Conservation (phyloP, 495 filamentous ascomycete species). For the Delitschia confertaspora region DNA sequence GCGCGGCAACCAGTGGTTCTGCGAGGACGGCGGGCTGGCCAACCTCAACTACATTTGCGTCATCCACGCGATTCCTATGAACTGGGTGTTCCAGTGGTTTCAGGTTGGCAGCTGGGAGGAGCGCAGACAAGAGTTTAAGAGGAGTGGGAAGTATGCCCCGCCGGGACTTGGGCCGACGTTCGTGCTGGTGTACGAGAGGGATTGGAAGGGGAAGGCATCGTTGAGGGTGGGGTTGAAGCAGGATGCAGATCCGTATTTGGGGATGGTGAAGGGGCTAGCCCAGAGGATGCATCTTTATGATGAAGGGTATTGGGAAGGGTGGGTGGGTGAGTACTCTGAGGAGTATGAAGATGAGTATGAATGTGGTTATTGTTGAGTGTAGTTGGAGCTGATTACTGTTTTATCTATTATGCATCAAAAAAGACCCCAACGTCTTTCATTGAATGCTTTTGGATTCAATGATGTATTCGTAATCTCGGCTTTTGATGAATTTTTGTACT, state of each 20-base stretch:
- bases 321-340: too few relatives aligned
- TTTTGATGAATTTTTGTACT: too few relatives aligned
- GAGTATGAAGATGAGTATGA: too few relatives aligned
- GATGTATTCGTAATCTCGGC: too few relatives aligned
- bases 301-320: too few relatives aligned
- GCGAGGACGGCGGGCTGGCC: not conserved
- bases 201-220: not conserved
- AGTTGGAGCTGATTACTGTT: too few relatives aligned
- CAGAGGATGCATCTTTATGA: too few relatives aligned
- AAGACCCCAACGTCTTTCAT: too few relatives aligned
- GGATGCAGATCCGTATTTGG: not conserved
- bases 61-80: slow-evolving; percentile 8
- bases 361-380: too few relatives aligned
- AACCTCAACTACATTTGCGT: not conserved
- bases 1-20: not conserved
- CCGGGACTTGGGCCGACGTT: slow-evolving; percentile 6
- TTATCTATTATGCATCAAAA: too few relatives aligned
- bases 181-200: slow-evolving; percentile 2
- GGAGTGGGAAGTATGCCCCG: slow-evolving; percentile 1
- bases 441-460: too few relatives aligned
- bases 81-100: slow-evolving; percentile 12
- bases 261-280: not conserved
- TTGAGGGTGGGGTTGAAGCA: not conserved
- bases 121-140: not conserved
- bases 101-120: slow-evolving; percentile 1